Evolutionary conservation across 2,329 filamentous ascomycete species (phyloP), one percentile per base, ranked within the genome.

Genomic region (Sporothrix inflata): DNA sequence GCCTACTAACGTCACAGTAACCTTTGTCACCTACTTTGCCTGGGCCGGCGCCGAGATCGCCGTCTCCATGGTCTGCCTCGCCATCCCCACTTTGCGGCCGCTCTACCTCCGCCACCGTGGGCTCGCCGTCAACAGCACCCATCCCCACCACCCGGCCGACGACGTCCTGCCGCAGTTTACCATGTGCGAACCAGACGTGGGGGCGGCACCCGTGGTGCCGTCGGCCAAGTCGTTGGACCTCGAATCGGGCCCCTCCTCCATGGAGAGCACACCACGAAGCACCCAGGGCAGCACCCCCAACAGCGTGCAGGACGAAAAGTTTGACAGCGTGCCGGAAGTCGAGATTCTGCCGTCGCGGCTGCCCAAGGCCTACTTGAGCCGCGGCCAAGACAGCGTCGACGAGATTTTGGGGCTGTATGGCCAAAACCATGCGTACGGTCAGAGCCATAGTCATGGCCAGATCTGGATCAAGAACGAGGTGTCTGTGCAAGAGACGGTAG

Each of bases 121-220:
- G 11, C 76, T 47, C 47, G 72, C 67, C n/a, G 24, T 42, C 16
- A 73, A 72, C 21, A 74, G 75, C 24, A 76, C 72, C 47, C 74
- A 77, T 61, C 82, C 91, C 75, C 92, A 91, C 3, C 94, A 94
- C 80, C 94, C 92, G 79, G 84, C 86, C 79, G 88, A 86, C 73
- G 89, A 87, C 77, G 81, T 84, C 27, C 66, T 80, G 11, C 80
- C 79, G 1, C 75, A 75, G 1, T 81, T 80, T 67, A 76, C 76
- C 14, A 80, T 72, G 85, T 86, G 47, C 83, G 88, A 14, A 90
- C 91, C n/a, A 81, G n/a, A 84, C 92, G 7, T 83, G 14, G 67
- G 34, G 34, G 2, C n/a, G n/a, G 3, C 51, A 11, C 38, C 14
- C 6, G 12, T n/a, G n/a, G 4, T 16, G 16, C 38, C 51, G 16